Conservation (phyloP, 345 rosid genomes). For the Lumnitzera littorea region DNA sequence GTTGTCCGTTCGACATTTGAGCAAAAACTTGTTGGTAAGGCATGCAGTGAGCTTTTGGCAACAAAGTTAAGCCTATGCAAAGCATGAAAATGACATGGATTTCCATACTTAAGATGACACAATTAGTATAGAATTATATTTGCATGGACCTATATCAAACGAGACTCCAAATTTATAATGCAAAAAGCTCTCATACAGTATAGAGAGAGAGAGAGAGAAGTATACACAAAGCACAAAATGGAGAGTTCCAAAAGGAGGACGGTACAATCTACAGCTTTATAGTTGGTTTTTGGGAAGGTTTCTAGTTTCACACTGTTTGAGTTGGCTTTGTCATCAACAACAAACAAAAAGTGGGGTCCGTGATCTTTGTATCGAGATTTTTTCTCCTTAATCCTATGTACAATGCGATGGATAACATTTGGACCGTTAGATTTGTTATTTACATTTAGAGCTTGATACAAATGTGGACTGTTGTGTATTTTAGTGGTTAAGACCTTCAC, state of each 20-base stretch:
- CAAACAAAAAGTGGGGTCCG: constrained; percentile 7
- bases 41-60: background rate
- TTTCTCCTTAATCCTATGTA: background rate
- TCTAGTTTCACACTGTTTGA: constrained; percentile 15
- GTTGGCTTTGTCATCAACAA: constrained; percentile 13
- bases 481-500: no score
- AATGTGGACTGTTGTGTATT: no score
- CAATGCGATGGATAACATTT: background rate
- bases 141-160: no score
- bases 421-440: no score
- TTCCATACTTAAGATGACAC: no score
- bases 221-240: constrained; percentile 54
- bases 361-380: background rate
- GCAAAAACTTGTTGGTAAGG: no score
- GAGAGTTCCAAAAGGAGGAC: constrained; percentile 42
- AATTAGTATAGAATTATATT: no score
- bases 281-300: constrained; percentile 18
- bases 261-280: constrained; percentile 12
- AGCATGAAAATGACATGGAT: background rate
- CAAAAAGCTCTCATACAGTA: background rate
- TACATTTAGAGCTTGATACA: no score
- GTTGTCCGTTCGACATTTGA: no score
- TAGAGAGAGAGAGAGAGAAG: constrained; percentile 1
- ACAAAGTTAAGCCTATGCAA: background rate
- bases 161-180: no score